phyloP scores from a whole-genome alignment of 164 flowering plant species.

The Kingdonia uniflora region DNA sequence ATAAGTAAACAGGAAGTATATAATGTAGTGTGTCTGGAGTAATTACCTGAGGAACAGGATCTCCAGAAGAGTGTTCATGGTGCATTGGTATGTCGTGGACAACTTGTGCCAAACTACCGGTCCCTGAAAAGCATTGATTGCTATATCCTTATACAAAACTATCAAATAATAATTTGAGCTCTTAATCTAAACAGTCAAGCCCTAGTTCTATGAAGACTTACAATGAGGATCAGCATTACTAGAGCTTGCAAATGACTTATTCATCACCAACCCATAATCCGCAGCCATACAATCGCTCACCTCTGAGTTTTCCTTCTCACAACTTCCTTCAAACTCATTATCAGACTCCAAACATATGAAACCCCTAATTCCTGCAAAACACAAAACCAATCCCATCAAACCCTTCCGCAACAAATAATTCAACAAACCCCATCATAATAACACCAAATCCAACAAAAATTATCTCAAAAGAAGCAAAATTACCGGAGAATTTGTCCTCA shows the following conservation, averaged over 20 bases:
- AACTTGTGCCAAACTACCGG: conserved; percentile 5
- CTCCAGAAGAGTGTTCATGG: conserved; percentile 11
- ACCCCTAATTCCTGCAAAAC: conserved; percentile 29
- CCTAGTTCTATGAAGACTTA: too few relatives aligned
- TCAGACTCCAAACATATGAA: conserved; percentile 60
- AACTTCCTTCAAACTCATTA: conserved; percentile 36
- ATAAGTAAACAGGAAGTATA: too few relatives aligned
- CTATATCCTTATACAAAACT: not conserved
- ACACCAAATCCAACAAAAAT: not conserved
- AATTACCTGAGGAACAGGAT: conserved; percentile 20
- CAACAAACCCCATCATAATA: not conserved
- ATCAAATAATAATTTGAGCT: not conserved
- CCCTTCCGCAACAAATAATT: not conserved
- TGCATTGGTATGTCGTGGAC: conserved; percentile 7
- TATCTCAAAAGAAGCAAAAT: not conserved
- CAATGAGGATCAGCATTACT: too few relatives aligned
- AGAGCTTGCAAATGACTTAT: too few relatives aligned
- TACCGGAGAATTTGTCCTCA: not conserved
- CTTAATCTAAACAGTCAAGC: too few relatives aligned
- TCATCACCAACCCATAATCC: conserved; percentile 12
- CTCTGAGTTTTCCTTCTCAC: conserved; percentile 12
- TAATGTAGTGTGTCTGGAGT: too few relatives aligned
- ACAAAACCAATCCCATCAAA: conserved; percentile 1
- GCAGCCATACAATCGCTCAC: conserved; percentile 15
- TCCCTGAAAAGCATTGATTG: conserved; percentile 19